These are phyloP conservation scores for Geotrichum reessii DNA, from an alignment of 1,139 yeast species.

Conservation along the genomic window DNA sequence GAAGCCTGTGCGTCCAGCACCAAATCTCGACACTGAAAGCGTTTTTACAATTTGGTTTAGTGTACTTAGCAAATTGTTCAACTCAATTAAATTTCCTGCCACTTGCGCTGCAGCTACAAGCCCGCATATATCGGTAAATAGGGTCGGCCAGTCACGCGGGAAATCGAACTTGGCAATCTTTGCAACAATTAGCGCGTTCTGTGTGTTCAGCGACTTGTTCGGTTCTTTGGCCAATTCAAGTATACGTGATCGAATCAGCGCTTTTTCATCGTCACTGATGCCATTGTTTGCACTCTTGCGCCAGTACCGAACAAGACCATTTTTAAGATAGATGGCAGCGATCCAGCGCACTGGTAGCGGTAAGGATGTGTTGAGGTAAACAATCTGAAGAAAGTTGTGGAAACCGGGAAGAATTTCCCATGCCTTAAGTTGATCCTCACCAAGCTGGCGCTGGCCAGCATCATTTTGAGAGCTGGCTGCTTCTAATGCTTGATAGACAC, in stretches of 20 bases:
- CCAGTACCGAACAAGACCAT: constrained; percentile 83
- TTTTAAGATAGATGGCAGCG: constrained; percentile 80
- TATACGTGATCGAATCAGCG: constrained; percentile 51
- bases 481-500: constrained; percentile 34
- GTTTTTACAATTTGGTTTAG: constrained; percentile 73
- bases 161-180: constrained; percentile 77
- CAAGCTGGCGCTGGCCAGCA: constrained; percentile 47
- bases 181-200: constrained; percentile 78
- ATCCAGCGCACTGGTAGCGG: constrained; percentile 74
- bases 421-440: constrained; percentile 59
- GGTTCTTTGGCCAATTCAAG: constrained; percentile 61
- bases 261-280: constrained; percentile 63
- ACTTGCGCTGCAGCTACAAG: constrained; percentile 43
- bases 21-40: constrained; percentile 70
- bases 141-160: constrained; percentile 77
- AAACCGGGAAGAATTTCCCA: constrained; percentile 66
- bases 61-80: constrained; percentile 59
- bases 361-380: constrained; percentile 54
- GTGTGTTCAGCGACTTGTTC: constrained; percentile 67
- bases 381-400: constrained; percentile 51
- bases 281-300: constrained; percentile 55
- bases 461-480: constrained; percentile 51
- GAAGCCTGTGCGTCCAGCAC: constrained; percentile 73
- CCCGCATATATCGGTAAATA: constrained; percentile 59
- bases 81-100: constrained; percentile 45